Conservation (phyloP, 768 basidiomycete genomes). For the Daedaleopsis nitida region DNA sequence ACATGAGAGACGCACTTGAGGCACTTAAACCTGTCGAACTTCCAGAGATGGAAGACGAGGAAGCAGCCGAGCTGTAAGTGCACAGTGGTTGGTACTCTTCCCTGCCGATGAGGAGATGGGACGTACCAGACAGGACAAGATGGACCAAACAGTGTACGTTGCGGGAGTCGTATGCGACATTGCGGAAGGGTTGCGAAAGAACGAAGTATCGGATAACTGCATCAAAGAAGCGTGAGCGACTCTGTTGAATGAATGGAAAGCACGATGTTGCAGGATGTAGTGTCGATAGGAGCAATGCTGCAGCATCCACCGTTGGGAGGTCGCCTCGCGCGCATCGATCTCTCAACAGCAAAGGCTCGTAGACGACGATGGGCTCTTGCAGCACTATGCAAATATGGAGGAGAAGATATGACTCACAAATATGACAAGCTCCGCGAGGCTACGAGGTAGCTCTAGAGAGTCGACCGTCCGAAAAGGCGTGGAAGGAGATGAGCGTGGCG, state of each 20-base stretch:
- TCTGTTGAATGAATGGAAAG: background rate
- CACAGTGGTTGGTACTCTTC: background rate
- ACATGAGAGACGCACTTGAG: slow-evolving; percentile 47
- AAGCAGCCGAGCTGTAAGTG: slow-evolving; percentile 57
- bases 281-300: too few species aligned
- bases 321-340: too few species aligned
- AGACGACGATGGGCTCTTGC: too few species aligned
- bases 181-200: slow-evolving; percentile 3
- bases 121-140: slow-evolving; percentile 54
- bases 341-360: too few species aligned
- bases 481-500: slow-evolving; percentile 5
- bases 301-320: too few species aligned
- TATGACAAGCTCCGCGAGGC: background rate
- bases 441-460: slow-evolving; percentile 2
- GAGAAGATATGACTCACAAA: background rate
- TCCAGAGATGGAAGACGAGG: slow-evolving; percentile 75
- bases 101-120: background rate
- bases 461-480: background rate
- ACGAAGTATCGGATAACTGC: slow-evolving; percentile 7
- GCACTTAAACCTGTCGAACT: slow-evolving; percentile 78
- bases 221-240: background rate
- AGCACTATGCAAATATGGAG: background rate
- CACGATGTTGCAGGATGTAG: too few species aligned
- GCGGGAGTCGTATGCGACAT: slow-evolving; percentile 71
- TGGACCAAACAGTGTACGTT: slow-evolving; percentile 63